phyloP scores from a whole-genome alignment of 441 rosid species.

The Populus trichocarpa region DNA sequence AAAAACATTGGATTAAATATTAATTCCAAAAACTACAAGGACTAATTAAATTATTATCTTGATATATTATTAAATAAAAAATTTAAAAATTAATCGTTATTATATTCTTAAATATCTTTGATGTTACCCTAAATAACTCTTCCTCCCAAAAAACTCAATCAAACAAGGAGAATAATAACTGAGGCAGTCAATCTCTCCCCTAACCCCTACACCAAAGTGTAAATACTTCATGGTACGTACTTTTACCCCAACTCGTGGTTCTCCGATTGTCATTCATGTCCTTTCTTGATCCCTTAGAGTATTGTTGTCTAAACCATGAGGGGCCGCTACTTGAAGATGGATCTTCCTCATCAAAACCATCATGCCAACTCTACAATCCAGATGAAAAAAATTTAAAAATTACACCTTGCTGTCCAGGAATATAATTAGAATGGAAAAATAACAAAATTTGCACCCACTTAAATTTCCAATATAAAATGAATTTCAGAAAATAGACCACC shows the following conservation, averaged over 20 bases:
- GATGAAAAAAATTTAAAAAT: neutral
- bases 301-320: conserved; percentile 64
- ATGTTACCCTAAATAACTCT: neutral
- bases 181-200: neutral
- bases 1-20: no score
- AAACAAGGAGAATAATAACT: neutral
- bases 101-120: neutral
- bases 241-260: conserved; percentile 34
- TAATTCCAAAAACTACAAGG: no score
- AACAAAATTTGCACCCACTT: neutral
- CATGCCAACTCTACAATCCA: conserved; percentile 49
- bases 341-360: conserved; percentile 46
- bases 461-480: neutral
- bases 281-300: conserved; percentile 41
- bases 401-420: neutral
- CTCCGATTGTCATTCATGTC: conserved; percentile 36
- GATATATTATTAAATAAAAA: no score
- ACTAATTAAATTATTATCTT: no score
- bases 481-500: neutral
- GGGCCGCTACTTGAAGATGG: conserved; percentile 42
- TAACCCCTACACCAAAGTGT: neutral
- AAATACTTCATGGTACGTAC: conserved; percentile 41
- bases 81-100: rapidly evolving
- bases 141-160: neutral
- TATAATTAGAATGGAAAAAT: neutral